Base-by-base conservation (phyloP, 1,139 yeast genomes). In the Pichia sp. region DNA sequence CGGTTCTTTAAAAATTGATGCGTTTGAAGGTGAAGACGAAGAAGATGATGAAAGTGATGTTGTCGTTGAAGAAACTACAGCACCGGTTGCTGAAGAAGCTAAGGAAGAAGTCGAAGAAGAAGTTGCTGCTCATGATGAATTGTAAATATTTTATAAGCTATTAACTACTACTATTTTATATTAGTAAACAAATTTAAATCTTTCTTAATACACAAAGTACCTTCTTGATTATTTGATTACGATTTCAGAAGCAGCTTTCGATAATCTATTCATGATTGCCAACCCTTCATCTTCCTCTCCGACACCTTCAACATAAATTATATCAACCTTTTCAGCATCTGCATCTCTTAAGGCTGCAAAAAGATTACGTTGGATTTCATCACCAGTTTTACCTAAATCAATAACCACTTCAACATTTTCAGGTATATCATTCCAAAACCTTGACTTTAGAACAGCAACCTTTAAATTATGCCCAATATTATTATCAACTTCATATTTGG, bases 261-360 rank as follows among this genome's bases (percentile, higher is more conserved):
- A 72, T 38, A 92, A 71, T 56, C 98, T 70, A 63, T 92, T 92
- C 97, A 92, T 90, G 40, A 92, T 83, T 0, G 98, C 98, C 48
- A 90, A 71, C 0, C 98, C 98, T 60, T 89, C 94, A 47, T 52
- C 50, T 5, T 52, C 52, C 39, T 60, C 59, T 20, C 51, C 56
- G 27, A 61, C 57, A 20, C 64, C 65, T 49, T 59, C 67, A 9
- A 59, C 58, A 36, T 60, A 56, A 23, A 59, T 61, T 23, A 53
- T 55, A 38, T 57, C 63, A 27, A 60, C 62, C 3, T 56, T 53
- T 7, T 51, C 30, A 18, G 49, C 52, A 43, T 61, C 64, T n/a
- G 61, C 57, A 27, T 53, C 54, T 59, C 98, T 73, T 45, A 92
- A 71, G 36, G 69, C 65, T 27, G 82, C 77, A 67, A 92, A 92